Percentiles rank a stretch among this genome's conserved stretches.
Conservation (phyloP, 352 stramenopile species). For the Globisporangium parvum region DNA sequence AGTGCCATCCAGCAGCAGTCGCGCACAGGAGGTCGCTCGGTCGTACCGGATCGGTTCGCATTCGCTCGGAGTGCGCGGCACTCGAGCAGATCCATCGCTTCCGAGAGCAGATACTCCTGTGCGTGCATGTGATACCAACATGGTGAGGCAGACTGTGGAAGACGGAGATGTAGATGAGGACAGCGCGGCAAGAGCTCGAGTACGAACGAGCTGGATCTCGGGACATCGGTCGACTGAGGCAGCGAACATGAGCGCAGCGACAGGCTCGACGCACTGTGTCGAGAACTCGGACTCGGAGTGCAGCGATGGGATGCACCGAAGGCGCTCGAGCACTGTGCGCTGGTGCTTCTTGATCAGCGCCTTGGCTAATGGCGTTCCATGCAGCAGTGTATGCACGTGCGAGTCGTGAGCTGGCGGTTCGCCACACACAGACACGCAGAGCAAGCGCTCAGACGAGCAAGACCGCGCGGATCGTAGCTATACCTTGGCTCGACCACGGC, state of each 20-base stretch:
- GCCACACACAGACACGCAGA: neutral
- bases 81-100: slow-evolving; percentile 51
- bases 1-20: neutral
- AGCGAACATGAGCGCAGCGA: slow-evolving; percentile 60
- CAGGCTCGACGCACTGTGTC: slow-evolving; percentile 43
- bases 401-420: neutral
- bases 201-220: slow-evolving; percentile 45
- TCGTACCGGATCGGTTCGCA: slow-evolving; percentile 44
- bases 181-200: neutral
- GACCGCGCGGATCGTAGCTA: neutral
- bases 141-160: too few relatives aligned
- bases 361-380: neutral
- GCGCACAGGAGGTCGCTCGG: neutral
- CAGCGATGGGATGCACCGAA: slow-evolving; percentile 25
- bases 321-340: slow-evolving; percentile 19
- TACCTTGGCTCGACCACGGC: slow-evolving; percentile 48
- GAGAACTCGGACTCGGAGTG: slow-evolving; percentile 47
- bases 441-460: neutral
- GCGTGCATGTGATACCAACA: neutral
- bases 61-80: slow-evolving; percentile 29
- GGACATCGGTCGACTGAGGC: slow-evolving; percentile 52
- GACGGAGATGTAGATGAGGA: neutral
- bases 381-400: neutral
- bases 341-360: neutral
- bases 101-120: slow-evolving; percentile 51